These are phyloP conservation scores for Phytophthora rubi DNA, from an alignment of 352 stramenopile genomes.

Conservation along the genomic window DNA sequence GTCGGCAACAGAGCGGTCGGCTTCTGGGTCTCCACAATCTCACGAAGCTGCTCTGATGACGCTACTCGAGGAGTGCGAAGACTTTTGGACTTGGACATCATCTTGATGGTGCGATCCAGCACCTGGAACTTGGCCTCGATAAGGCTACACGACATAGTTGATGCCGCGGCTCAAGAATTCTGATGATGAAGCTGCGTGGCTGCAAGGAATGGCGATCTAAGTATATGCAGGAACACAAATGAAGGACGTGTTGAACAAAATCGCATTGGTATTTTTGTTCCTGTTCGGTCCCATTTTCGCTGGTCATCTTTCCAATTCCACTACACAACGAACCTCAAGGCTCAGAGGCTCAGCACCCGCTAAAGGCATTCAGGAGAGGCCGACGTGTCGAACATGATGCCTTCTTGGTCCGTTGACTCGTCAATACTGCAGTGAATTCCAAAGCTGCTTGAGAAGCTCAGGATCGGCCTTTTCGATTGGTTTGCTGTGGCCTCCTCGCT, in stretches of 20 bases:
- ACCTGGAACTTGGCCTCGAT: conserved; percentile 75
- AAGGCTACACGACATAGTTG: conserved; percentile 64
- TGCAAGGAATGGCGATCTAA: conserved; percentile 5
- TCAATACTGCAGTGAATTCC: conserved; percentile 30
- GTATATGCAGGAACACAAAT: conserved; percentile 10
- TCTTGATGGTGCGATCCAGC: conserved; percentile 57
- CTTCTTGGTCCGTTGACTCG: conserved; percentile 16
- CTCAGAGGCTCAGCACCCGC: not conserved
- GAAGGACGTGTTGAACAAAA: conserved; percentile 2
- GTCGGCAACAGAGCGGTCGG: conserved; percentile 27
- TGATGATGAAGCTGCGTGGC: conserved; percentile 9
- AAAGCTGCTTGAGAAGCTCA: conserved; percentile 46
- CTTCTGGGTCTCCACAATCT: conserved; percentile 49
- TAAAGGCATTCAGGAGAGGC: conserved; percentile 12
- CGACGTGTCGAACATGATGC: conserved; percentile 44
- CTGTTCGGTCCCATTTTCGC: conserved; percentile 14
- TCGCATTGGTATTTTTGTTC: conserved; percentile 26
- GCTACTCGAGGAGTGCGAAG: conserved; percentile 32
- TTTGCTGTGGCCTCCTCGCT: not conserved
- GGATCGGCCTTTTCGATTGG: conserved; percentile 18
- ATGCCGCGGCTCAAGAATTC: not conserved
- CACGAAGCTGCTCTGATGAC: conserved; percentile 57
- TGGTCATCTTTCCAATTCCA: conserved; percentile 1
- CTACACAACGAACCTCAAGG: not conserved
- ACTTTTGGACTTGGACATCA: conserved; percentile 44